phyloP scores from a whole-genome alignment of 805 yeast genomes.

The Metschnikowia vanudenii region DNA sequence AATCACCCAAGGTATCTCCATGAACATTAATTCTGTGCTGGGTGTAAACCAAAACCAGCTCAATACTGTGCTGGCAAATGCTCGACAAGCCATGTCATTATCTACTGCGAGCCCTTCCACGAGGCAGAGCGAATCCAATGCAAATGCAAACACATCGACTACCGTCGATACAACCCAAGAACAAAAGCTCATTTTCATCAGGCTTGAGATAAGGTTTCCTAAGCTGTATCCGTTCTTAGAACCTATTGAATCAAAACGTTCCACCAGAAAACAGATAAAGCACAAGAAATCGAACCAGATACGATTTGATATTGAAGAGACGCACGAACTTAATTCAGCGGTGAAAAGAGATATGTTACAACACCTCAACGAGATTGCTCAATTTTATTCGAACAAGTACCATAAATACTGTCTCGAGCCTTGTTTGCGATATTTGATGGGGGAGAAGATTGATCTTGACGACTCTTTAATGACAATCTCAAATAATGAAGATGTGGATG shows the following conservation, averaged over 20 bases:
- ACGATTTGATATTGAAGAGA: slow-evolving; percentile 70
- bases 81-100: neutral
- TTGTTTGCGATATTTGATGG: slow-evolving; percentile 71
- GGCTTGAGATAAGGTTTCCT: slow-evolving; percentile 73
- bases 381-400: slow-evolving; percentile 50
- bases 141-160: neutral
- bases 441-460: slow-evolving; percentile 60
- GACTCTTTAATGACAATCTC: slow-evolving; percentile 31
- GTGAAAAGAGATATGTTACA: slow-evolving; percentile 51
- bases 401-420: slow-evolving; percentile 76
- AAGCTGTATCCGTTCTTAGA: slow-evolving; percentile 62
- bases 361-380: slow-evolving; percentile 54
- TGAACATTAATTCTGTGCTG: neutral
- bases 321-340: slow-evolving; percentile 57
- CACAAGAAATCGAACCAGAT: slow-evolving; percentile 24
- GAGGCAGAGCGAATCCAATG: neutral
- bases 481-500: slow-evolving; percentile 24
- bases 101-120: neutral
- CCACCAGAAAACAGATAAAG: slow-evolving; percentile 4
- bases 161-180: slow-evolving; percentile 42
- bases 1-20: neutral
- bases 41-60: neutral
- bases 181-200: slow-evolving; percentile 53
- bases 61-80: neutral
- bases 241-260: slow-evolving; percentile 32